Base-by-base conservation (phyloP, 1,284 basidiomycete genomes). In the Puccinia hordei region DNA sequence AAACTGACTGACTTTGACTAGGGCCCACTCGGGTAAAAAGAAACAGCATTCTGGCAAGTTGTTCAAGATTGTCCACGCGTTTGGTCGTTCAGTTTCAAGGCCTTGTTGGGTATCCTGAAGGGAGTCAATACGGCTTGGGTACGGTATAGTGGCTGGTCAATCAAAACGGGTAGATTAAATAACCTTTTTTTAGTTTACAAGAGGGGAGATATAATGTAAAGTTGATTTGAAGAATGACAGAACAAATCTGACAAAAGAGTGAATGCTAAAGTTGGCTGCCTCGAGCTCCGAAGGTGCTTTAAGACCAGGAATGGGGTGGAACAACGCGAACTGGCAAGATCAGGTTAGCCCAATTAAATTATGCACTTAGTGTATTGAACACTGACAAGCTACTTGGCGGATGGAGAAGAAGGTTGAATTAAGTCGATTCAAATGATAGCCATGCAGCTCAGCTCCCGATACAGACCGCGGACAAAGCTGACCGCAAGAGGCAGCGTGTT, bases 381-480 rank as follows among this genome's bases (percentile, higher is more conserved):
- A 38, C 13, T 8, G 30, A 59, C 24, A 33, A 1, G 35, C 61
- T 22, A 44, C n/a, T n/a, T n/a, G n/a, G 63, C 12, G 63, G 41
- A 46, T 24, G 63, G 63, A 66, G 38, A 66, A 66, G 41, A 46
- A 66, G 38, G 2, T 27, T 22, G 63, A 66, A 66, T 41, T 46
- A 5, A 46, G 63, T 22, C 38, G 63, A 66, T 46, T 46, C 63
- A 66, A 66, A 35, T 17, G 63, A 66, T n/a, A 46, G 61, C 35
- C 15, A 24, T 66, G 63, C 63, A 66, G 63, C 41, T 46, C 38
- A 46, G 63, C 63, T 66, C 63, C n/a, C 35, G 63, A 46, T 66
- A 66, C 63, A 66, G 63, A 44, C 10, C 63, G 63, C 63, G 63
- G 41, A 66, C 63, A 66, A 66, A 66, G 41, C 63, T 44, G n/a